These are phyloP conservation scores for Ocimum tenuiflorum DNA, from an alignment of 257 asterid genomes.

Conservation along the genomic window DNA sequence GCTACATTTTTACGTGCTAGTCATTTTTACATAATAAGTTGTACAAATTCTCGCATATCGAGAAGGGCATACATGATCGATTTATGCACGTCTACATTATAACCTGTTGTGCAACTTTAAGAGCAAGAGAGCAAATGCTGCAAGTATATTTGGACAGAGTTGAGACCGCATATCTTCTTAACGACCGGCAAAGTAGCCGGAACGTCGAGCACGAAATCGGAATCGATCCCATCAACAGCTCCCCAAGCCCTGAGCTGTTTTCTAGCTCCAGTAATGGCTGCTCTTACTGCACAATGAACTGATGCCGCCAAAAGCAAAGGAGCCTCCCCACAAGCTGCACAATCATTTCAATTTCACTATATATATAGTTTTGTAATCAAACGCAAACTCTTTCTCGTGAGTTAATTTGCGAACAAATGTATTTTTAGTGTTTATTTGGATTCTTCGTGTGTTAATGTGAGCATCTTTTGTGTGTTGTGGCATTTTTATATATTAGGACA, in stretches of 20 bases:
- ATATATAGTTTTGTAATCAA: too few species aligned
- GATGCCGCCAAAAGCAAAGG: slow-evolving; percentile 70
- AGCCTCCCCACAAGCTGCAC: slow-evolving; percentile 76
- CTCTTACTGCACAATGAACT: slow-evolving; percentile 64
- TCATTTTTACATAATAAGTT: too few species aligned
- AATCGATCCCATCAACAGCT: slow-evolving; percentile 31
- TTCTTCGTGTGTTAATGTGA: too few species aligned
- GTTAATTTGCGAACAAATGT: too few species aligned
- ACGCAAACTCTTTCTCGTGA: too few species aligned
- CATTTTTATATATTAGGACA: too few species aligned
- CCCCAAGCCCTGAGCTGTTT: slow-evolving; percentile 56
- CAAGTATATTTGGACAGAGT: slow-evolving; percentile 43
- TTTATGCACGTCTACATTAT: too few species aligned
- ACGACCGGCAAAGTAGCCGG: slow-evolving; percentile 75
- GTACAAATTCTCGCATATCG: too few species aligned
- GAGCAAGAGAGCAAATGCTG: slow-evolving; percentile 22
- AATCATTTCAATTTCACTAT: background rate
- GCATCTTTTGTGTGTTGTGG: too few species aligned
- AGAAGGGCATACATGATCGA: too few species aligned
- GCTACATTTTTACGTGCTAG: too few species aligned
- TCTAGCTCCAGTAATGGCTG: slow-evolving; percentile 64
- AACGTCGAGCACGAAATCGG: slow-evolving; percentile 40
- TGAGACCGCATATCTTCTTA: slow-evolving; percentile 57
- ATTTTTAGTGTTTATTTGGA: too few species aligned
- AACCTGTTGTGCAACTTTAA: background rate